These are phyloP conservation scores for Hemisphaericaspora xylofermentans DNA, from an alignment of 1,139 yeast genomes.

Conservation along the genomic window DNA sequence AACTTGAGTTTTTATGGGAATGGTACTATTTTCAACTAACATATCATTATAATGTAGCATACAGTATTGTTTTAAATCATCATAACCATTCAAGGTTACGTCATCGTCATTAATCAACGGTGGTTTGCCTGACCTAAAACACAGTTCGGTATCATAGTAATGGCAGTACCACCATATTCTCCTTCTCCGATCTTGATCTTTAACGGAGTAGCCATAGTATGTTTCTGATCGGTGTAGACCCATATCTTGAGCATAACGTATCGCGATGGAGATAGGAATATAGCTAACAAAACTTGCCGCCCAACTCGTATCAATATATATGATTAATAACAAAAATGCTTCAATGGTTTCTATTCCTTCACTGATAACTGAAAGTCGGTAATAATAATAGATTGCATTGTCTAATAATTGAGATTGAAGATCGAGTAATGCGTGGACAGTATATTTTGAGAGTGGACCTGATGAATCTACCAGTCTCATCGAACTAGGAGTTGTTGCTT, in stretches of 20 bases:
- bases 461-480: neutral
- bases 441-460: neutral
- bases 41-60: neutral
- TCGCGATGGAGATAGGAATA: slow-evolving; percentile 49
- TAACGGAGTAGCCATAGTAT: slow-evolving; percentile 32
- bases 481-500: neutral
- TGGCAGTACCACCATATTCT: slow-evolving; percentile 59
- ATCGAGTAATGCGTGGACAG: slow-evolving; percentile 14
- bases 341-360: slow-evolving; percentile 53
- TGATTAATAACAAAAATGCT: slow-evolving; percentile 45
- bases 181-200: slow-evolving; percentile 40
- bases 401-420: slow-evolving; percentile 29
- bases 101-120: slow-evolving; percentile 56
- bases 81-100: slow-evolving; percentile 32
- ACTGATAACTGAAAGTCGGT: slow-evolving; percentile 44
- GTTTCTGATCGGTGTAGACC: slow-evolving; percentile 65
- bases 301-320: slow-evolving; percentile 45
- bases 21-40: neutral
- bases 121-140: slow-evolving; percentile 60
- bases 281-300: slow-evolving; percentile 44
- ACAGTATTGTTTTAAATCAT: slow-evolving; percentile 12
- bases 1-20: neutral
- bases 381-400: slow-evolving; percentile 49
- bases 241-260: slow-evolving; percentile 60
- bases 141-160: slow-evolving; percentile 51